A percentile compares a stretch with the other conserved stretches of the same genome.
Evolutionary conservation across 495 filamentous ascomycete genomes (phyloP).

Genomic region (Xylaria nigripes): DNA sequence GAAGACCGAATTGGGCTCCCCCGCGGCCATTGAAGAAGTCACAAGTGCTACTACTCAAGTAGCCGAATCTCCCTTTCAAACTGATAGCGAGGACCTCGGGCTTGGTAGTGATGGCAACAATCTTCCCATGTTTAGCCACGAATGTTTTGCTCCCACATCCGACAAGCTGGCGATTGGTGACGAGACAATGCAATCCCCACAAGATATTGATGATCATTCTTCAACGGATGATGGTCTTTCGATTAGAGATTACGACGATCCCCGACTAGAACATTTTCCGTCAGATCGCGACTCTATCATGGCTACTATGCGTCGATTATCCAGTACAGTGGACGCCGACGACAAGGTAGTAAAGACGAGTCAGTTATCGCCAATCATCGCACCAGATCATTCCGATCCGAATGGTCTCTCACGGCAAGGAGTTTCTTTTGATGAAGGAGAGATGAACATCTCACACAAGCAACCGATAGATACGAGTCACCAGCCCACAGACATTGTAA

Average conservation of each 20-base stretch:
- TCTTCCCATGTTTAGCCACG: conserved; percentile 26
- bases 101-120: conserved; percentile 8
- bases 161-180: background rate
- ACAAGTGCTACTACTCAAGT: conserved; percentile 40
- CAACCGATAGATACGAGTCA: background rate
- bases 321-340: conserved; percentile 40
- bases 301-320: conserved; percentile 36
- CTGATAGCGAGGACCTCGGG: conserved; percentile 20
- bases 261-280: conserved; percentile 44
- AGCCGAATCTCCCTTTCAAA: conserved; percentile 34
- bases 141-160: conserved; percentile 2
- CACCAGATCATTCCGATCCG: background rate
- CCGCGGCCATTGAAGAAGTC: conserved; percentile 22
- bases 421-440: background rate
- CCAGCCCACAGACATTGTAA: background rate
- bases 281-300: conserved; percentile 40
- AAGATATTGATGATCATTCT: background rate
- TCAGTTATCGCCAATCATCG: conserved; percentile 27
- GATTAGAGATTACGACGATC: conserved; percentile 39
- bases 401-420: background rate
- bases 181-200: background rate
- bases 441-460: background rate
- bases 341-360: conserved; percentile 30
- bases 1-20: conserved; percentile 22
- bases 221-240: conserved; percentile 11